Conservation (phyloP, 2,329 filamentous ascomycete genomes). For the Geoglossum cookeanum region DNA sequence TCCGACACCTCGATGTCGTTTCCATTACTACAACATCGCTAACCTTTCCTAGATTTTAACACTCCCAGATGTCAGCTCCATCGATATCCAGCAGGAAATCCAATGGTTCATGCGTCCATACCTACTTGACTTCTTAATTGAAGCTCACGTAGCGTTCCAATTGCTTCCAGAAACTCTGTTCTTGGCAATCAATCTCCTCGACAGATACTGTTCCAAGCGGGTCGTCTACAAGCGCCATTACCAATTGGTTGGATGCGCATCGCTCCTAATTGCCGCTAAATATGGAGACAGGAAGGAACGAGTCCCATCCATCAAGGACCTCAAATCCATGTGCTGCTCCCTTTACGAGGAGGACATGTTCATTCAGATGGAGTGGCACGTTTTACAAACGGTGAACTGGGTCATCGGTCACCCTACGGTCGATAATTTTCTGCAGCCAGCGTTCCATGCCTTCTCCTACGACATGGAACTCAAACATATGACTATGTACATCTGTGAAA, state of each 20-base stretch:
- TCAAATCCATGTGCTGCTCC: slow-evolving; percentile 98
- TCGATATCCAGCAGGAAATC: slow-evolving; percentile 97
- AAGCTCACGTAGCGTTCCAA: slow-evolving; percentile 89
- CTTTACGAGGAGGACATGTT: slow-evolving; percentile 99
- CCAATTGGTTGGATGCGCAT: slow-evolving; percentile 89
- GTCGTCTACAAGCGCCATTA: slow-evolving; percentile 99
- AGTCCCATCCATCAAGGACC: slow-evolving; percentile 89
- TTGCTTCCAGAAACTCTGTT: slow-evolving; percentile 89
- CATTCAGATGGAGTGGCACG: slow-evolving; percentile 99
- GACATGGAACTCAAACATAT: slow-evolving; percentile 86
- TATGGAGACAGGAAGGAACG: slow-evolving; percentile 98
- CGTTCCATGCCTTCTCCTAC: slow-evolving; percentile 53
- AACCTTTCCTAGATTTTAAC: slow-evolving; percentile 46
- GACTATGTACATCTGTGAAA: slow-evolving; percentile 85
- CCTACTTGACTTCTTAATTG: slow-evolving; percentile 91
- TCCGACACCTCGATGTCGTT: slow-evolving; percentile 19
- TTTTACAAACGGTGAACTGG: slow-evolving; percentile 94
- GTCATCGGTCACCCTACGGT: slow-evolving; percentile 88
- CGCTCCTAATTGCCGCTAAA: slow-evolving; percentile 90
- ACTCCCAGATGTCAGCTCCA: slow-evolving; percentile 85
- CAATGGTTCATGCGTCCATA: slow-evolving; percentile 99
- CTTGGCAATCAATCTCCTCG: slow-evolving; percentile 87
- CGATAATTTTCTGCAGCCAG: slow-evolving; percentile 79
- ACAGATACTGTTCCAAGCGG: slow-evolving; percentile 92
- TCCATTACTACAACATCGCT: slow-evolving; percentile 17